phyloP scores from a whole-genome alignment of 768 basidiomycete genomes.

The Butyriboletus loyo region DNA sequence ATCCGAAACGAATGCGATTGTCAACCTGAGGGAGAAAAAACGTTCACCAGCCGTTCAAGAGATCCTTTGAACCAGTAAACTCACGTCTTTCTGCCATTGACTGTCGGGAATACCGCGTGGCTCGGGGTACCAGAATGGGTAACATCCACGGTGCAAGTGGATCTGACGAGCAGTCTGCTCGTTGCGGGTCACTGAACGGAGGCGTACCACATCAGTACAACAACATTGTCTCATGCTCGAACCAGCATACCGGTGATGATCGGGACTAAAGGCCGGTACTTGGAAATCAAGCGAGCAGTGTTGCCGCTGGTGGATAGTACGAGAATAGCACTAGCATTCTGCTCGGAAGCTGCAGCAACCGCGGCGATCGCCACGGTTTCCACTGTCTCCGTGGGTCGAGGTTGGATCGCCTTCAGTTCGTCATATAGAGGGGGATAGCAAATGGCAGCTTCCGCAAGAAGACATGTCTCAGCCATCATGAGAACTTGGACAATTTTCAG shows the following conservation, averaged over 20 bases:
- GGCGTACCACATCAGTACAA: constrained; percentile 4
- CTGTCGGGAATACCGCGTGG: constrained; percentile 82
- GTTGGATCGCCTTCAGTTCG: constrained; percentile 74
- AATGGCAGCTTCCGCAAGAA: constrained; percentile 93
- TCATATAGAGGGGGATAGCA: constrained; percentile 95
- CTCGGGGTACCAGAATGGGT: constrained; percentile 96
- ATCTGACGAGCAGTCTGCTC: constrained; percentile 94
- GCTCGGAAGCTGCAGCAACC: constrained; percentile 93
- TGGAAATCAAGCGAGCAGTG: constrained; percentile 93
- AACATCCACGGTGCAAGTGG: constrained; percentile 94
- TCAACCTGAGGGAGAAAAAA: constrained; percentile 55
- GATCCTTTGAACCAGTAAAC: constrained; percentile 22
- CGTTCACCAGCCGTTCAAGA: constrained; percentile 9
- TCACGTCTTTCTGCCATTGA: constrained; percentile 97
- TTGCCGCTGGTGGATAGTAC: constrained; percentile 97
- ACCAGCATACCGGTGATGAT: constrained; percentile 81
- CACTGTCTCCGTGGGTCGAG: constrained; percentile 86
- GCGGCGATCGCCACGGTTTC: constrained; percentile 97
- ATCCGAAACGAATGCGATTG: constrained; percentile 86
- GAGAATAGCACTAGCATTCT: constrained; percentile 90
- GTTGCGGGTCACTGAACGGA: constrained; percentile 80
- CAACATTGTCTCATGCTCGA: background rate
- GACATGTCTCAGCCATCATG: constrained; percentile 99
- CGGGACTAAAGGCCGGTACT: constrained; percentile 90
- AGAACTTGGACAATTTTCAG: constrained; percentile 53